Evolutionary conservation across 2,329 filamentous ascomycete species (phyloP), one percentile per base, ranked within the genome.

Genomic region (Fusarium anguioides): DNA sequence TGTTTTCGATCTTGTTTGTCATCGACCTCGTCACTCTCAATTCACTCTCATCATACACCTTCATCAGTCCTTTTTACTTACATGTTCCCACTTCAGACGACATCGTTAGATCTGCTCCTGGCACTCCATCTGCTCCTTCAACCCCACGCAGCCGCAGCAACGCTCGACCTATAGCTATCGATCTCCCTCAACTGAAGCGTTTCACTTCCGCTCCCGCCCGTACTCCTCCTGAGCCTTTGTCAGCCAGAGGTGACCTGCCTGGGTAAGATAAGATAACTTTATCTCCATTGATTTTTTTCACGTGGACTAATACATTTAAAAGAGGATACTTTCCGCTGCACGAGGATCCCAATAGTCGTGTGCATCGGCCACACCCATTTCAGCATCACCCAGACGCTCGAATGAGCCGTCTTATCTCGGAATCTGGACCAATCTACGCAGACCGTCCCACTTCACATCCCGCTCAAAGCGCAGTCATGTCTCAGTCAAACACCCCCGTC

Each of bases 261-360:
- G 86, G 86, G 87, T 89, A 29, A 29, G 27, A 29, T 9, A 83
- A 73, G 83, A 49, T 17, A 15, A 31, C 14, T 47, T n/a, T 10
- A 5, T 24, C 10, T 24, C 18, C 4, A 18, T 26, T 39, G 17
- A 26, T 18, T 9, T 48, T 20, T 14, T 14, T 21, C n/a, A 27
- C 11, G 27, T 29, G 33, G 33, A 39, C 63, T 66, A n/a, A 68
- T 39, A 35, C 21, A 44, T 24, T 33, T 4, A 24, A 67, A n/a
- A 89, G 87, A 74, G 86, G 83, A 26, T 89, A 89, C 70, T 89
- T 89, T 68, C 86, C 86, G 18, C 75, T 84, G 29, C 86, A 88
- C 75, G 86, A 88, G 74, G 84, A 88, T 49, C 82, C 84, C 39
- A 77, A 74, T 48, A 72, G 75, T 55, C 79, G 81, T 51, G 73